Evolutionary conservation across 208 protist genomes (phyloP).

Genomic region (Trypanosoma congolense): DNA sequence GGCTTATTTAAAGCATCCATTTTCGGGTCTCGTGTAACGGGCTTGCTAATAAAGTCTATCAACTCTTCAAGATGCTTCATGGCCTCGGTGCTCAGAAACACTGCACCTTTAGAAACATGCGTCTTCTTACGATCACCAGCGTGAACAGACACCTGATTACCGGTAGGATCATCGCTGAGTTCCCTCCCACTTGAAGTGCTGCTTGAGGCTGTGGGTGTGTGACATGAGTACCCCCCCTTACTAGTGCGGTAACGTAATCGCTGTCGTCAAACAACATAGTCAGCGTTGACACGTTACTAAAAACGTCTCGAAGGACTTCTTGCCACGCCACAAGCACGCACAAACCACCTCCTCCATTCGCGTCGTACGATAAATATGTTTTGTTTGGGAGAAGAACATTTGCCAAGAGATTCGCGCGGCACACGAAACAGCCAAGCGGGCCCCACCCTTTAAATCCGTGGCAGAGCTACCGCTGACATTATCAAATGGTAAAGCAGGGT

Average conservation of each 20-base stretch:
- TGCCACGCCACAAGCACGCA: conserved; percentile 11
- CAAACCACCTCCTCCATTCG: background rate
- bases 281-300: conserved; percentile 5
- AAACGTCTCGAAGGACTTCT: conserved; percentile 6
- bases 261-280: conserved; percentile 17
- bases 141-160: no score
- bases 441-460: no score
- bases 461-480: no score
- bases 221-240: background rate
- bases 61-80: conserved; percentile 10
- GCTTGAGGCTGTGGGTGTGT: no score
- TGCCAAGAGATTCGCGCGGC: background rate
- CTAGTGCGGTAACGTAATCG: background rate
- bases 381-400: conserved; percentile 8
- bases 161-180: no score
- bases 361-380: background rate
- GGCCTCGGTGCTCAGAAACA: background rate
- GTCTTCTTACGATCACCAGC: no score
- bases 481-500: background rate
- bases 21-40: background rate
- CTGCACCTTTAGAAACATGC: background rate
- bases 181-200: no score
- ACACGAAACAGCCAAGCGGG: background rate
- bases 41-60: conserved; percentile 12
- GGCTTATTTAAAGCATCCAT: no score